Conservation (phyloP, 495 filamentous ascomycete species). For the Clohesyomyces aquaticus region DNA sequence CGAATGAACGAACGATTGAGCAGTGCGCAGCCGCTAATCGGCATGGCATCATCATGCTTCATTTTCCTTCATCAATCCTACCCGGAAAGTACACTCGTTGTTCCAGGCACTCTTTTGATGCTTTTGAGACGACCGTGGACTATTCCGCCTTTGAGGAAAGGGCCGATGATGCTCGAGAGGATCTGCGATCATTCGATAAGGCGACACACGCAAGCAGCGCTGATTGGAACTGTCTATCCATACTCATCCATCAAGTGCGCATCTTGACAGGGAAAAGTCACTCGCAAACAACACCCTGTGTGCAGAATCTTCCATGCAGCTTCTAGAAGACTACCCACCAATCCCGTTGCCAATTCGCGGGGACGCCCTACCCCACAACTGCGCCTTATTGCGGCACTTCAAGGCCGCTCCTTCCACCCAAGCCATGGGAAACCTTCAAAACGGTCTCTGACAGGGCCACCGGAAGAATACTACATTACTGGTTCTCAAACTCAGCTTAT, state of each 20-base stretch:
- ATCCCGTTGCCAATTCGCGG: neutral
- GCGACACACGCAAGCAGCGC: too few relatives aligned
- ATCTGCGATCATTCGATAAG: neutral
- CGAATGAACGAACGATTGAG: slow-evolving; percentile 17
- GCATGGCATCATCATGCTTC: neutral
- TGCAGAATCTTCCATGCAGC: neutral
- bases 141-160: neutral
- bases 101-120: neutral
- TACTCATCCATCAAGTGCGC: neutral
- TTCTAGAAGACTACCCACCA: slow-evolving; percentile 14
- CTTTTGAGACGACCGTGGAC: neutral
- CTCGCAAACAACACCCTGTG: neutral
- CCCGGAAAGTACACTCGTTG: neutral
- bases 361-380: neutral
- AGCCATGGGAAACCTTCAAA: neutral
- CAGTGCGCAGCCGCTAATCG: neutral
- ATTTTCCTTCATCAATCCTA: neutral
- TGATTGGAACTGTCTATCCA: neutral
- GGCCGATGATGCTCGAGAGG: neutral
- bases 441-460: slow-evolving; percentile 7
- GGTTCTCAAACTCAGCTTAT: neutral
- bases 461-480: slow-evolving; percentile 5
- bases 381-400: neutral
- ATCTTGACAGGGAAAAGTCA: neutral
- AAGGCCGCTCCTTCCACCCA: neutral